A percentile compares a stretch with the other conserved stretches of the same genome.
Conservation (phyloP, 2,329 filamentous ascomycete genomes). For the Tolypocladium ophioglossoides region DNA sequence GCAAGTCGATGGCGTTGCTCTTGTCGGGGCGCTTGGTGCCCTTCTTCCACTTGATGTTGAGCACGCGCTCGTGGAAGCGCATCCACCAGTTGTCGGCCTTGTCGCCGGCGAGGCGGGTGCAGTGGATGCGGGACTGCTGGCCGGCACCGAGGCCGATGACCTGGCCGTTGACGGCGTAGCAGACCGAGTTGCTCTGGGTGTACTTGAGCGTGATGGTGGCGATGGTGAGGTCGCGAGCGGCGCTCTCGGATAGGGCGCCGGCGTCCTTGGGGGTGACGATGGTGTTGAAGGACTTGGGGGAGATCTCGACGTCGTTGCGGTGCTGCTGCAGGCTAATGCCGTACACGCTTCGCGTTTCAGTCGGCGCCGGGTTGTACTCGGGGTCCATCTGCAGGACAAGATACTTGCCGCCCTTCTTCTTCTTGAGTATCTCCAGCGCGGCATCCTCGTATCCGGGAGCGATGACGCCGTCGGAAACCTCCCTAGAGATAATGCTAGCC, state of each 20-base stretch:
- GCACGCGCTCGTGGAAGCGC: slow-evolving; percentile 85
- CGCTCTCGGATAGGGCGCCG: slow-evolving; percentile 61
- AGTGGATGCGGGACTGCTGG: slow-evolving; percentile 97
- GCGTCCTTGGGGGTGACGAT: slow-evolving; percentile 81
- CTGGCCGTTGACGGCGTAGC: slow-evolving; percentile 91
- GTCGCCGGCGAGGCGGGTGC: slow-evolving; percentile 91
- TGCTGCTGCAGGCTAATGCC: slow-evolving; percentile 81
- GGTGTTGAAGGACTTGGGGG: slow-evolving; percentile 72
- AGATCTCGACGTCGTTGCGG: slow-evolving; percentile 85
- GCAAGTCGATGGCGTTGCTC: slow-evolving; percentile 93
- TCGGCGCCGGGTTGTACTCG: slow-evolving; percentile 68
- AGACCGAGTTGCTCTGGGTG: slow-evolving; percentile 98
- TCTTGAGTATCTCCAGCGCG: slow-evolving; percentile 82
- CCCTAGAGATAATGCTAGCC: slow-evolving; percentile 93
- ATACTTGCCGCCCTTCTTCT: slow-evolving; percentile 98
- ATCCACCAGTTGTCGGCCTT: slow-evolving; percentile 99
- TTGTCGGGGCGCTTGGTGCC: slow-evolving; percentile 94
- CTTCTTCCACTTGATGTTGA: slow-evolving; percentile 92
- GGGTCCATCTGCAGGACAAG: slow-evolving; percentile 92
- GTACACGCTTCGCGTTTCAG: slow-evolving; percentile 80
- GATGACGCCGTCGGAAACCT: slow-evolving; percentile 95
- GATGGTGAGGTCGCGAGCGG: slow-evolving; percentile 81
- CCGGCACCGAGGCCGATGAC: slow-evolving; percentile 89
- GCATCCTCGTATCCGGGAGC: slow-evolving; percentile 78
- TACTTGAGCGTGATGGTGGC: slow-evolving; percentile 97